Evolutionary conservation across 129 eudicot species (phyloP), one percentile per base, ranked within the genome.

Genomic region (Artemisia annua): DNA sequence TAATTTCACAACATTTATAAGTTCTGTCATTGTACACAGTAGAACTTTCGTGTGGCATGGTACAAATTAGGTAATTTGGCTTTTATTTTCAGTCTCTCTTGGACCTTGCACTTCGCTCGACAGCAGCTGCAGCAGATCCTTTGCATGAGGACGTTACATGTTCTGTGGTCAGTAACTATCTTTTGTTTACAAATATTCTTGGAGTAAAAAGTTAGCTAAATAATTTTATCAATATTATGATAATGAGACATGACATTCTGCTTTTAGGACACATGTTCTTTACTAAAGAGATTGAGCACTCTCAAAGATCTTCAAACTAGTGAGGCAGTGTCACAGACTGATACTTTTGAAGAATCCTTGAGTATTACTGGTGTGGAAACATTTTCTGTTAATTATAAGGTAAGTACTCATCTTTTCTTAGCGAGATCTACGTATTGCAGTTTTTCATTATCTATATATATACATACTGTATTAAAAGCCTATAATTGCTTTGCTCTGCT

Each of bases 81-180:
- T 30, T 58, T 48, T 20, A 55, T 60, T 77, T 70, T 43, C 75
- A 94, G 98, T 94, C 98, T 70, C 98, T 94, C 44, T 73, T 94
- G 85, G 98, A 94, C 89, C 96, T 94, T 69, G 98, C 98, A 17
- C 83, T 94, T 86, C 92, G 98, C 53, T 81, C 93, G 28, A 87
- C 98, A 53, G 92, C 97, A 50, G 98, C 98, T 70, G 98, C 94
- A 69, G 97, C 98, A 76, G 98, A 94, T 86, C 98, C 98, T 67
- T 94, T 76, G 67, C 89, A 94, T 50, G 98, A 94, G 79, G 97
- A 94, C 54, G 82, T 94, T 72, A 87, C 84, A 44, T 94, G 98
- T 73, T 90, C 83, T 77, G 98, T 94, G 91, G 98, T 94, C 10
- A 59, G 97, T 88, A 51, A 69, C 73, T 22, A 1, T 7, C 2